phyloP scores from a whole-genome alignment of 2,329 filamentous ascomycete species.

The Ophiocordyceps camponoti-rufipedis region DNA sequence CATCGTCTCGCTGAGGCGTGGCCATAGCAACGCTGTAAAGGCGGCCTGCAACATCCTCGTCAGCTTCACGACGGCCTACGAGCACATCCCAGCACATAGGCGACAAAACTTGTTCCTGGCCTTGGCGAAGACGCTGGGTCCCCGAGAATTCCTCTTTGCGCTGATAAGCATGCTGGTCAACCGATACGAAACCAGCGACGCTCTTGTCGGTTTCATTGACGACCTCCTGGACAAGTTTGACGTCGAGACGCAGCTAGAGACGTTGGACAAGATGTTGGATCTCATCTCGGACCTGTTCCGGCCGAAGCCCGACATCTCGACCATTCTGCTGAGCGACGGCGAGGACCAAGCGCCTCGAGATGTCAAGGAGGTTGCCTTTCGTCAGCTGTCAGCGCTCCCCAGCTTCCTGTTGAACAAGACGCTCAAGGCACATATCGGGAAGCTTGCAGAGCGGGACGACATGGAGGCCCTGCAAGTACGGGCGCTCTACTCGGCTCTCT shows the following conservation, averaged over 20 bases:
- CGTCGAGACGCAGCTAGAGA: conserved; percentile 58
- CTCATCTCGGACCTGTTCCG: conserved; percentile 60
- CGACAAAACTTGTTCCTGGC: conserved; percentile 69
- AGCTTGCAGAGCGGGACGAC: conserved; percentile 40
- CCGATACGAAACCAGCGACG: conserved; percentile 62
- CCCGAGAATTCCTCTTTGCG: conserved; percentile 74
- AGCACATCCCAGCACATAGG: conserved; percentile 82
- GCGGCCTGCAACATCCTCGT: conserved; percentile 81
- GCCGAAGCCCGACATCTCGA: conserved; percentile 55
- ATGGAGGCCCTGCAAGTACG: conserved; percentile 49
- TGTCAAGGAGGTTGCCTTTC: conserved; percentile 29
- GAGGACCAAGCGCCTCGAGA: conserved; percentile 29
- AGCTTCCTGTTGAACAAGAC: conserved; percentile 38
- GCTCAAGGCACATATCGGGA: conserved; percentile 34
- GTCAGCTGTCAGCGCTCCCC: conserved; percentile 37
- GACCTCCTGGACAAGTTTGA: conserved; percentile 57
- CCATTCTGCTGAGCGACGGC: conserved; percentile 45
- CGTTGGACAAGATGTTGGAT: conserved; percentile 58
- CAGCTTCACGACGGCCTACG: conserved; percentile 90
- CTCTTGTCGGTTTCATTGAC: conserved; percentile 54
- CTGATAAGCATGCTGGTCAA: conserved; percentile 82
- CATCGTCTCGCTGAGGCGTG: conserved; percentile 66
- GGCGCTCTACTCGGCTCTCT: conserved; percentile 47
- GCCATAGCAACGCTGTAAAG: conserved; percentile 58
- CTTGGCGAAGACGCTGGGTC: conserved; percentile 67